Base-by-base conservation (phyloP, 108 stramenopile species). In the Cylindrotheca closterium region DNA sequence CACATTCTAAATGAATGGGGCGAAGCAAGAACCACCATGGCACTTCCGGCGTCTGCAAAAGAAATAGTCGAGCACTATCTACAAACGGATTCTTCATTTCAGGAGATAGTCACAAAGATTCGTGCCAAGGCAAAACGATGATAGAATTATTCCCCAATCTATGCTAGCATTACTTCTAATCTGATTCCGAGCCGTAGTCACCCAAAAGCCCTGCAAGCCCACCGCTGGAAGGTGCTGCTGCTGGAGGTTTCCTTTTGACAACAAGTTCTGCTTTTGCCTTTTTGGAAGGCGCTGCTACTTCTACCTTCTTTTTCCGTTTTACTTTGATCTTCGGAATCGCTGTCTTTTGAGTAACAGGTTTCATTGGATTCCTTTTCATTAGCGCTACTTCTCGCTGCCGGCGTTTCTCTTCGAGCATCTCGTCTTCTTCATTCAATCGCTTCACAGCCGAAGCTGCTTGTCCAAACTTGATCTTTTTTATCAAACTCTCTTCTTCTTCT, bases 391-490 rank as follows among this genome's bases (percentile, higher is more conserved):
- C 78, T 30, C 75, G 53, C 65, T 68, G 58, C 51, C 88, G 67
- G 47, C 71, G 47, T 49, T 75, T 67, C 64, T 93, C 92, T 47
- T 79, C 71, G 45, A 55, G 45, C 50, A 73, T 42, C 66, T 92
- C 91, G 68, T 92, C 88, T 24, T 84, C 58, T 66, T 85, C 84
- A 51, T 75, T 67, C 1, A 85, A 52, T 45, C 87, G 71, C 25
- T 52, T 58, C 62, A 81, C 58, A 18, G 68, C 31, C 27, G 10
- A 47, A 4, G 47, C 19, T 24, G 45, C 32, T 25, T 28, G 56
- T 50, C 88, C 88, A 68, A 93, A 93, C 33, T 86, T 74, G 32
- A 89, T 88, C 21, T 80, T 81, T 47, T 78, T 81, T 12, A 93
- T 78, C 50, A 93, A 55, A 7, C 74, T 71, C 63, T 92, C 88